Percentiles rank a stretch among this genome's conserved stretches.
Conservation (phyloP, 768 basidiomycete genomes). For the Amylocystis lapponica region DNA sequence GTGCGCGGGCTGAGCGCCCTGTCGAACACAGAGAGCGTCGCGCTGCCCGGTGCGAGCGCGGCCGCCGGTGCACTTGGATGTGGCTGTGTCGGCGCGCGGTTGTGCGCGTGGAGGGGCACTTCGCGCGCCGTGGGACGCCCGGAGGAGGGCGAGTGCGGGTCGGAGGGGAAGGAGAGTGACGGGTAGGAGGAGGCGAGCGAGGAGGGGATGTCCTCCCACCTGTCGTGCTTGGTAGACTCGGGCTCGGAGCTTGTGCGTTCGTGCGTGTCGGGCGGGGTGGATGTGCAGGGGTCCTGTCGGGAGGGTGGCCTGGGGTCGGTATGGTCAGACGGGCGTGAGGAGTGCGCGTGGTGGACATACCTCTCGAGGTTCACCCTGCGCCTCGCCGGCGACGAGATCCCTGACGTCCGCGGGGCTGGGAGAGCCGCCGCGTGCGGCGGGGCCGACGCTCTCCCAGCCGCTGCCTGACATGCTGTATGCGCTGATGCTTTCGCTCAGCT, state of each 20-base stretch:
- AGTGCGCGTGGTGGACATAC: too few species aligned
- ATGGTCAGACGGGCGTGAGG: neutral
- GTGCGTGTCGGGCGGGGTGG: slow-evolving; percentile 7
- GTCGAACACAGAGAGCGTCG: slow-evolving; percentile 70
- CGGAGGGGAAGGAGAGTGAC: slow-evolving; percentile 72
- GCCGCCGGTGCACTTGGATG: slow-evolving; percentile 2
- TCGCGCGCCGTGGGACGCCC: slow-evolving; percentile 20
- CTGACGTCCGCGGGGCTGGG: slow-evolving; percentile 36
- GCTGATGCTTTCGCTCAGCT: slow-evolving; percentile 13
- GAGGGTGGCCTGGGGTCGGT: neutral
- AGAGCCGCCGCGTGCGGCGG: slow-evolving; percentile 16
- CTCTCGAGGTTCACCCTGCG: too few species aligned
- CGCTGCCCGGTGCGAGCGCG: slow-evolving; percentile 39
- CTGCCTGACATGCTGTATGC: too few species aligned
- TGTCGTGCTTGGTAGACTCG: slow-evolving; percentile 34
- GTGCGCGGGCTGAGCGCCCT: slow-evolving; percentile 58
- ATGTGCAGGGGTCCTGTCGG: slow-evolving; percentile 3
- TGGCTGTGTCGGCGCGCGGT: slow-evolving; percentile 14
- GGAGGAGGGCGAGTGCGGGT: slow-evolving; percentile 47
- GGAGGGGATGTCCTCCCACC: slow-evolving; percentile 71
- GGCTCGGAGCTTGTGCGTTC: slow-evolving; percentile 16
- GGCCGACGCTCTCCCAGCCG: slow-evolving; percentile 31
- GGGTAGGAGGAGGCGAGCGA: slow-evolving; percentile 55
- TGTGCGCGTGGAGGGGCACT: slow-evolving; percentile 14
- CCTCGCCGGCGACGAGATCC: slow-evolving; percentile 36